Evolutionary conservation across 2,329 filamentous ascomycete genomes (phyloP).

Genomic region (Hymenoscyphus fructigenus): DNA sequence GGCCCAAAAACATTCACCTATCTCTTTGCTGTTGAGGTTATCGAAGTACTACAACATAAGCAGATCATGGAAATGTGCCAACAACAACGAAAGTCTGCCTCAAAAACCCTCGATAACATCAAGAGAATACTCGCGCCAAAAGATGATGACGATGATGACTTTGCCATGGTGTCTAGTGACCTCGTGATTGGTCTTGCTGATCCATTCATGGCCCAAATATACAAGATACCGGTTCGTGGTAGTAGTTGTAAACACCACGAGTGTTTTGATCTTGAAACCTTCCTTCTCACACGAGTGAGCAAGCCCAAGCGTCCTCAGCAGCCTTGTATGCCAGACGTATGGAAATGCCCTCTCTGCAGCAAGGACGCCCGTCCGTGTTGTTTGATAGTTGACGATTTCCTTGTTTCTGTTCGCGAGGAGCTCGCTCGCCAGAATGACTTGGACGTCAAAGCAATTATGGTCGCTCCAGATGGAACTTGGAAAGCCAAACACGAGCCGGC

Average conservation of each 20-base stretch:
- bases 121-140: constrained; percentile 46
- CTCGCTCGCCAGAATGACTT: constrained; percentile 51
- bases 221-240: constrained; percentile 70
- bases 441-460: constrained; percentile 58
- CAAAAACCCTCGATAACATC: constrained; percentile 57
- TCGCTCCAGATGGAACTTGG: constrained; percentile 67
- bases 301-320: constrained; percentile 48
- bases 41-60: constrained; percentile 55
- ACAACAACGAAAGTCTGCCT: constrained; percentile 42
- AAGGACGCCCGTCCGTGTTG: constrained; percentile 72
- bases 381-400: constrained; percentile 72
- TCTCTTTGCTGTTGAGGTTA: constrained; percentile 67
- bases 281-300: constrained; percentile 62
- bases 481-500: constrained; percentile 44
- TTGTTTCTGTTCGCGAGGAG: constrained; percentile 58
- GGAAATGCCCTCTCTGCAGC: constrained; percentile 84
- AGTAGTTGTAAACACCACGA: constrained; percentile 71
- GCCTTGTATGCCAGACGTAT: constrained; percentile 64
- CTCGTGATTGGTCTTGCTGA: constrained; percentile 65
- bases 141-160: constrained; percentile 57
- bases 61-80: constrained; percentile 44
- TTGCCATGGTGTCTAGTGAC: constrained; percentile 57
- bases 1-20: constrained; percentile 45
- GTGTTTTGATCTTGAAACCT: constrained; percentile 87
- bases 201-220: constrained; percentile 65